Evolutionary conservation across 139 green algal genomes (phyloP), one percentile per base, ranked within the genome.

Genomic region (Monoraphidium neglectum): DNA sequence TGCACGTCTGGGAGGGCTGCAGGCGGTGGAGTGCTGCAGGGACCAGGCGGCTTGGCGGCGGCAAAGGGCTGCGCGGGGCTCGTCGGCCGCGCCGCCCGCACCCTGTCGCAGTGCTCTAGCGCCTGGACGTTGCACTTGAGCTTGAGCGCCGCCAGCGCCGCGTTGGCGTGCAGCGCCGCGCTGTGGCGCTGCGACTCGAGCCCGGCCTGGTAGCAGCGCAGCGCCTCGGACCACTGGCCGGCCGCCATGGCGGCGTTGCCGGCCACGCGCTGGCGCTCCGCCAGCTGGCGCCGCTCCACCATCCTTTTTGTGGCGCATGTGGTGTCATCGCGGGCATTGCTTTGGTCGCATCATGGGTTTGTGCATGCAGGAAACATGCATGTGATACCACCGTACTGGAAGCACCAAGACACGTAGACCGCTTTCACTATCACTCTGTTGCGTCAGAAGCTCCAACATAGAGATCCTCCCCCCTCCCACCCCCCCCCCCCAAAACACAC

Each of bases 41-140:
- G 21, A 66, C 18, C 57, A 66, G 21, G 30, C 15, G 21, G 23
- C 26, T 36, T 23, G 63, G 63, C 32, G 21, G 21, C 12, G 24
- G 16, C 33, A 51, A 51, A 21, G 8, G 8, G 43, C 43, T 8
- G 43, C 43, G 43, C 12, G 43, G 43, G 12, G 43, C 43, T 12
- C 43, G 8, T 21, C 43, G 8, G 43, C 43, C 43, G 8, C 43
- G 8, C 36, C n/a, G 47, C 16, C 6, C 70, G 18, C 49, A 91
- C 90, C 88, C 94, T 94, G 79, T 95, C 85, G 75, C 86, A 93
- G 70, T 96, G 92, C 76, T 94, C 89, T 54, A 94, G 88, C 6
- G 90, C 87, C 78, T 94, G 89, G 65, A 92, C 85, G 75, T 87
- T 90, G 83, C 87, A 94, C 28, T 73, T 82, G 5, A 92, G 85